Evolutionary conservation across 75 land plant species (phyloP), one percentile per base, ranked within the genome.

Genomic region (Pinus taeda): DNA sequence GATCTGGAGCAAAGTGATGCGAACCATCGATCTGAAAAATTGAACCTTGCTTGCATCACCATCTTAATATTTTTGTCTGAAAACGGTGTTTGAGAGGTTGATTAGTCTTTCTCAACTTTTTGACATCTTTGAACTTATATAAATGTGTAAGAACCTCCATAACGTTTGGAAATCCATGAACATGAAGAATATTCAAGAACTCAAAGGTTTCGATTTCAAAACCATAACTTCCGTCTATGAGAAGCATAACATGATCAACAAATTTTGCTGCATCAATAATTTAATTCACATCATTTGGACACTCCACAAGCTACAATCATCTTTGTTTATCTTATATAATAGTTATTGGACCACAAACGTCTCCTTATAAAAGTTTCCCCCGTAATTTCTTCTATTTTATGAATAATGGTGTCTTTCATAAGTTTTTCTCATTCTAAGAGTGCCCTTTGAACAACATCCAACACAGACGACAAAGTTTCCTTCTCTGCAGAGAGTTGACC

Each of bases 101-200:
- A 84, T 97, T 97, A 59, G 98, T 95, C 83, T 95, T 97, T 74
- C 89, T 90, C 72, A 97, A 77, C 64, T 88, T 92, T 81, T 91
- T 95, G 26, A 81, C 93, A 85, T 97, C 99, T 83, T 95, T 93
- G 71, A 95, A 95, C 70, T 86, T 82, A 75, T 97, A 98, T 53
- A 97, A 85, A 82, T 97, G 96, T 53, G 98, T 97, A 22, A 97
- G 92, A 49, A 97, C 99, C 18, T 98, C 99, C 98, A 97, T 97
- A 39, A 97, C 93, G 61, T 84, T 92, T n/a, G 99, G 99, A 65
- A 95, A 90, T 11, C 99, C 99, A 82, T 97, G 99, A 72, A 82
- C 84, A 85, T 93, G 96, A 77, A 97, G 76, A 59, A 97, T 81
- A 66, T 97, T 97, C 17, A 97, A 89, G 80, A 95, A 97, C 81